Evolutionary conservation across 352 stramenopile species (phyloP).

Genomic region (Phytophthora constricta): DNA sequence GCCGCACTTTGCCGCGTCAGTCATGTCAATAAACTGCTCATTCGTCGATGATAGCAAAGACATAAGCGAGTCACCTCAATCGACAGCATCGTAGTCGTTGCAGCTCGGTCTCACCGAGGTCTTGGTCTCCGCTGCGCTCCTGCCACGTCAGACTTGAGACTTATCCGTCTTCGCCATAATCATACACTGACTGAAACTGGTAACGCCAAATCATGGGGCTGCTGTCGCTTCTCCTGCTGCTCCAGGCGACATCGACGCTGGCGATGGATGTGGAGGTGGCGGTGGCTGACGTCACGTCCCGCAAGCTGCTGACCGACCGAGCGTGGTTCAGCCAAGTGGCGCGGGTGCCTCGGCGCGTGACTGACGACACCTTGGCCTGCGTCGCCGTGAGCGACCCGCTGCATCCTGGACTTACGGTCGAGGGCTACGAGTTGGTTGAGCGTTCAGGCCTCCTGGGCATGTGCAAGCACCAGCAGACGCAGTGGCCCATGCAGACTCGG

Average conservation of each 20-base stretch:
- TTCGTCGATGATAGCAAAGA: constrained; percentile 18
- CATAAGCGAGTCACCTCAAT: no score
- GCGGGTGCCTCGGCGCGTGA: constrained; percentile 32
- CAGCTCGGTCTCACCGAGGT: no score
- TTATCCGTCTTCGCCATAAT: no score
- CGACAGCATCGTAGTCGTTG: no score
- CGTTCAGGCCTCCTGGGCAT: constrained; percentile 66
- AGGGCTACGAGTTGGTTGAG: constrained; percentile 80
- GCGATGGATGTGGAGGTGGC: constrained; percentile 24
- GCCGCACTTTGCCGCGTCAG: constrained; percentile 4
- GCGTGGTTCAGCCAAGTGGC: constrained; percentile 59
- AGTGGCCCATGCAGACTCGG: constrained; percentile 30
- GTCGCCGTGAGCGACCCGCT: constrained; percentile 42
- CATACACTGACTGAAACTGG: not conserved
- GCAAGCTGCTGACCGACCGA: constrained; percentile 52
- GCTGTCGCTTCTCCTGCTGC: constrained; percentile 20
- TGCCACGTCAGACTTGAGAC: no score
- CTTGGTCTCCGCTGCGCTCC: no score
- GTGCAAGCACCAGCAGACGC: constrained; percentile 52
- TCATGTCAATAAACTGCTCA: constrained; percentile 44
- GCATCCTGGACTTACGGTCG: constrained; percentile 47
- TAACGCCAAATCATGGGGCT: constrained; percentile 17
- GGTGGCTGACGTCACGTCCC: constrained; percentile 19
- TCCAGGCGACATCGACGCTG: constrained; percentile 1
- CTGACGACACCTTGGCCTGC: constrained; percentile 31